Evolutionary conservation across 169 alveolate genomes (phyloP), one percentile per base, ranked within the genome.

Genomic region (Eimeria brunetti): DNA sequence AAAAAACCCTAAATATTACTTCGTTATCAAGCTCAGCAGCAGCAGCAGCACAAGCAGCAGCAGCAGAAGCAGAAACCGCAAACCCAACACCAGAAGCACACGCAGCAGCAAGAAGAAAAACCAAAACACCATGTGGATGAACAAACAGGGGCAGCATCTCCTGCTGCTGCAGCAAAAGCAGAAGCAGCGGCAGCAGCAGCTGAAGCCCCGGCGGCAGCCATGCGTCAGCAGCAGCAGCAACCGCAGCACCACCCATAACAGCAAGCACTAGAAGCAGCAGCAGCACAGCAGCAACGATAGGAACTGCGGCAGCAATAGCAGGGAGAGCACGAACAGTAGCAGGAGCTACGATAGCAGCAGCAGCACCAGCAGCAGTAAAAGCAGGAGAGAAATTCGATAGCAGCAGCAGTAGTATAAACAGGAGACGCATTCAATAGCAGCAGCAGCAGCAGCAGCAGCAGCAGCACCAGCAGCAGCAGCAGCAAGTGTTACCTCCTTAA

Each of bases 401-500:
- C 75, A 64, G 75, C 14, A 64, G 75, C 75, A 64, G 78, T n/a
- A n/a, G n/a, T n/a, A n/a, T n/a, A n/a, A n/a, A n/a, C n/a, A n/a
- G n/a, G n/a, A n/a, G n/a, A n/a, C n/a, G n/a, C n/a, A n/a, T 78
- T 41, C 67, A 46, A 11, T 14, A n/a, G 93, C 83, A 60, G 38
- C n/a, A 38, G 44, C 81, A 62, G 60, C 81, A 60, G 67, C 81
- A 64, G 27, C 58, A 78, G 80, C 44, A 64, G 56, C 73, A 18
- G 88, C 67, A 41, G 30, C 18, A 36, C 27, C 62, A 44, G 53
- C 64, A 20, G 67, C 44, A 38, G 64, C 88, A 27, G 7, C 24
- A 53, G 33, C 14, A 83, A 4, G 73, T 2, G 62, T 14, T 80
- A 81, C 95, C 86, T 91, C 91, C 58, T 91, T 91, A 16, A 91